Evolutionary conservation across 441 rosid species (phyloP).

Genomic region (Brassica hybrid): DNA sequence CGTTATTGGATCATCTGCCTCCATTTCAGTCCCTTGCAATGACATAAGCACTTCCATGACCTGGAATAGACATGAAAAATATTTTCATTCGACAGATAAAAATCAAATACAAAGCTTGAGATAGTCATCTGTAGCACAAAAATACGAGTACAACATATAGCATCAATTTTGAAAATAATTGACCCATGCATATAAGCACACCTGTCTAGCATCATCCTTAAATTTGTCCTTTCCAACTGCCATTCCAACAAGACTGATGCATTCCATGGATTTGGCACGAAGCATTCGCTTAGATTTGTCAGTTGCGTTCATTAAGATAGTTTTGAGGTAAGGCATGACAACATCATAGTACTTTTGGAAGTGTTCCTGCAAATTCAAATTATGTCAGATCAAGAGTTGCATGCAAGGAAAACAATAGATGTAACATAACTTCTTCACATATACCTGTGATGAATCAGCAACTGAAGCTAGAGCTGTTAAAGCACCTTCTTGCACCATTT

Average conservation of each 20-base stretch:
- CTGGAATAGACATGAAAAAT: constrained; percentile 47
- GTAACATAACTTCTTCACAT: constrained; percentile 22
- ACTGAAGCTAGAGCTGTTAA: constrained; percentile 99
- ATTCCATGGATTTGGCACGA: constrained; percentile 99
- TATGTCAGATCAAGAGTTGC: constrained; percentile 36
- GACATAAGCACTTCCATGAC: constrained; percentile 99
- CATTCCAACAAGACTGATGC: constrained; percentile 99
- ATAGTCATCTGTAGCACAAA: background rate
- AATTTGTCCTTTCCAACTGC: constrained; percentile 99
- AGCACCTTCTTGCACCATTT: constrained; percentile 99
- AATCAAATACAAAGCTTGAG: background rate
- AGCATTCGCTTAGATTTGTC: constrained; percentile 98
- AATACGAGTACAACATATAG: background rate
- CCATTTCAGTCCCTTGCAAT: constrained; percentile 96
- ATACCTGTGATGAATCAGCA: constrained; percentile 98
- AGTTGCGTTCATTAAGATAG: constrained; percentile 92
- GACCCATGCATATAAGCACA: constrained; percentile 37
- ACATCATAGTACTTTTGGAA: constrained; percentile 98
- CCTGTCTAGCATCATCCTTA: constrained; percentile 98
- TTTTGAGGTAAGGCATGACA: constrained; percentile 98
- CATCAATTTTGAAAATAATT: constrained; percentile 8
- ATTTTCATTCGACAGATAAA: constrained; percentile 2
- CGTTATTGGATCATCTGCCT: constrained; percentile 96
- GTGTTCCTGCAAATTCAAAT: constrained; percentile 72
- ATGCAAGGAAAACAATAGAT: background rate